Evolutionary conservation across 2,329 filamentous ascomycete species (phyloP), one percentile per base, ranked within the genome.

Genomic region (Akanthomyces uredinophilus): DNA sequence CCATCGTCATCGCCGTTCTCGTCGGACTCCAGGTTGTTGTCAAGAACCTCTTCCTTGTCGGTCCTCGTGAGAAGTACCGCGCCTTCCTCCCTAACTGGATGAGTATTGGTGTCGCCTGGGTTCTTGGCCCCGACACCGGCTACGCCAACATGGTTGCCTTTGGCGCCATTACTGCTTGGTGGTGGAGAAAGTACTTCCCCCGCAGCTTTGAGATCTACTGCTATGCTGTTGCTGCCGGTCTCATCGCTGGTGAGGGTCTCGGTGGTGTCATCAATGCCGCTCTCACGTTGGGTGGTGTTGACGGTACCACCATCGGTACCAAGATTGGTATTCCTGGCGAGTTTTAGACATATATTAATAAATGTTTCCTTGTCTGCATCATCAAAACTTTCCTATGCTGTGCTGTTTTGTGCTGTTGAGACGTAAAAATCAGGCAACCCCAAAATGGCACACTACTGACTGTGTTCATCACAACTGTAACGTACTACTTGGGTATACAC

Each of bases 241-340:
- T 83, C 57, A 83, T 85, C 66, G 81, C 82, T 14, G 82, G 82
- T 4, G 82, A 85, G 71, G 82, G 82, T 51, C 79, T 84, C 64
- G 82, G 81, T 27, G 82, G 82, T 63, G 80, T 83, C 44, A 70
- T 84, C 60, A 83, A 82, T 64, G 82, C 82, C 20, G 65, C 65
- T 16, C 54, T 74, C 16, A 69, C 67, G 32, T 62, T 70, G 16
- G 63, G 66, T 10, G 62, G 65, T 50, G 66, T 68, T 39, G 62
- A 66, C 53, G 68, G 66, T 41, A 20, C 35, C 1, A 37, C 20
- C 20, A n/a, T 61, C 11, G 66, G 66, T 18, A 51, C 57, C 13
- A 4, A 7, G 24, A 64, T 67, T n/a, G 66, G 49, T 8, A 29
- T 60, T 14, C 66, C 66, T 7, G 66, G 66, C 18, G 47, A 51